Evolutionary conservation across 2,329 filamentous ascomycete species (phyloP).

Genomic region (Ceratocystis ficicola): DNA sequence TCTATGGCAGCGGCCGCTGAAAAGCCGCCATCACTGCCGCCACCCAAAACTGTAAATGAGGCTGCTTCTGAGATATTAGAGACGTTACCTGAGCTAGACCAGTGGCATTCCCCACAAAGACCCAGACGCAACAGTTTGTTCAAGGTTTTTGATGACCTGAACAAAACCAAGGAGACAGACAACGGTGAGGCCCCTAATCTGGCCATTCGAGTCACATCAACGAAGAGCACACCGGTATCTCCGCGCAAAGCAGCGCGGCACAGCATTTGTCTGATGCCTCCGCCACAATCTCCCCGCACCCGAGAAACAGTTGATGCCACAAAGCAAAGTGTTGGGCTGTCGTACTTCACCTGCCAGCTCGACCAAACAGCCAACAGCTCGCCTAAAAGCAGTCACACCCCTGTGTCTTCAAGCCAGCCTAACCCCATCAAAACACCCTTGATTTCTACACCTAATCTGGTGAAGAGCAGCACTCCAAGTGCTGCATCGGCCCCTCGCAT

Average conservation of each 20-base stretch:
- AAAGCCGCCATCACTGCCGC: conserved; percentile 2
- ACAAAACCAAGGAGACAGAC: conserved; percentile 9
- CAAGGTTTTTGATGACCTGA: conserved; percentile 36
- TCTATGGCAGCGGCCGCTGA: neutral
- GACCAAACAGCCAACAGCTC: neutral
- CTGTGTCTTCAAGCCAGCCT: neutral
- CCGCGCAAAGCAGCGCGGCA: conserved; percentile 12
- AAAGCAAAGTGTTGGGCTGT: neutral
- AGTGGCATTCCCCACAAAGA: conserved; percentile 34
- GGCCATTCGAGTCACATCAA: neutral
- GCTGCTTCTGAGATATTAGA: conserved; percentile 39
- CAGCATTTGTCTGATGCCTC: conserved; percentile 17
- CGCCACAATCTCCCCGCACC: neutral
- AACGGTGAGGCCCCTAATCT: neutral
- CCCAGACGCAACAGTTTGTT: conserved; percentile 29
- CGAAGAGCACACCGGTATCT: conserved; percentile 11
- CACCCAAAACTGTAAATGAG: conserved; percentile 24
- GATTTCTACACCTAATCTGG: conserved; percentile 8
- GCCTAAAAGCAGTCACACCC: neutral
- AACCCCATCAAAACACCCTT: neutral
- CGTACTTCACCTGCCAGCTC: conserved; percentile 1
- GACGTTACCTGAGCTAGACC: conserved; percentile 41
- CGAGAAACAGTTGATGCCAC: neutral
- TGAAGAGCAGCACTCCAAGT: conserved; percentile 28
- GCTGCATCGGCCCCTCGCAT: conserved; percentile 30